These are phyloP conservation scores for Pichia nakasei DNA, from an alignment of 805 yeast genomes.

Conservation along the genomic window DNA sequence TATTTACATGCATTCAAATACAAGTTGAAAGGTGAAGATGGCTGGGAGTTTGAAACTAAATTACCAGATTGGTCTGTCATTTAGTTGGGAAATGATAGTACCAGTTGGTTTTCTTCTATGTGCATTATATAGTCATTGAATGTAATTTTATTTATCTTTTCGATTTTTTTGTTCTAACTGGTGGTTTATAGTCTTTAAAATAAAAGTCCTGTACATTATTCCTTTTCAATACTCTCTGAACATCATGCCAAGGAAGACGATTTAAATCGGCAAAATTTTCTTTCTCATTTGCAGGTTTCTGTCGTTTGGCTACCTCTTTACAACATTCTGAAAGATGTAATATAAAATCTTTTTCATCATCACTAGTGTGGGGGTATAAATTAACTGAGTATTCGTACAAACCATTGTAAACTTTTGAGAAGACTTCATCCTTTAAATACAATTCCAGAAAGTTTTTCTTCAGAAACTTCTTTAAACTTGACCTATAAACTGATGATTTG, in stretches of 20 bases:
- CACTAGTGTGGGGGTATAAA: conserved; percentile 10
- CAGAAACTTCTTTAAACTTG: conserved; percentile 15
- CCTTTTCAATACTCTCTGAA: conserved; percentile 7
- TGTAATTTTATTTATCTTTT: background rate
- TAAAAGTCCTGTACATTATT: background rate
- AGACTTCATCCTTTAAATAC: conserved; percentile 8
- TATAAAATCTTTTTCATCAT: conserved; percentile 12
- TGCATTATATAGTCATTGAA: background rate
- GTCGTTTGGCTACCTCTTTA: background rate
- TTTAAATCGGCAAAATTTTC: conserved; percentile 8
- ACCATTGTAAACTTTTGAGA: conserved; percentile 17
- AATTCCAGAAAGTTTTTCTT: conserved; percentile 14
- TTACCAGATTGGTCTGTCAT: conserved; percentile 41
- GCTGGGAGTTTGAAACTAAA: conserved; percentile 33
- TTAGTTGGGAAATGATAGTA: background rate
- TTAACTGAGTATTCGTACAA: conserved; percentile 15
- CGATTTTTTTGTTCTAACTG: background rate
- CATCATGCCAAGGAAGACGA: conserved; percentile 15
- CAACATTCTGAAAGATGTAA: conserved; percentile 13
- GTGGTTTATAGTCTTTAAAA: background rate
- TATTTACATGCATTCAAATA: conserved; percentile 43
- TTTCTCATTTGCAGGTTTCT: conserved; percentile 2
- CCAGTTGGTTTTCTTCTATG: background rate
- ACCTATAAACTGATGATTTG: conserved; percentile 20
- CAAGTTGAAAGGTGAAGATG: conserved; percentile 17